Base-by-base conservation (phyloP, 2,329 filamentous ascomycete species). In the Huntiella moniliformis region DNA sequence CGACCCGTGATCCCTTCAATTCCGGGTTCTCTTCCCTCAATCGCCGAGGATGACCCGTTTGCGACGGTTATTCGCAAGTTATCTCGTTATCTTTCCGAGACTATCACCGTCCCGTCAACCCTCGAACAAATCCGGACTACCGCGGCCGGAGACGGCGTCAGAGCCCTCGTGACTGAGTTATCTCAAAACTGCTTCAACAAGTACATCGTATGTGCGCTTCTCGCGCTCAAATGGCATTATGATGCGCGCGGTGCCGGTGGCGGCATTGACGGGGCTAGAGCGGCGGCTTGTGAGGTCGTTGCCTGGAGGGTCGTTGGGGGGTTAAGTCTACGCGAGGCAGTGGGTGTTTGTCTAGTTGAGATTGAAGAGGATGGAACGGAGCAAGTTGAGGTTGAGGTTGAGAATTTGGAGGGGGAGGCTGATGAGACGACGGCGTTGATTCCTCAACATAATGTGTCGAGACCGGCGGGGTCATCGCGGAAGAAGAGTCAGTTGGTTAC, bases 151-250 rank as follows among this genome's bases (percentile, higher is more conserved):
- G 68, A 66, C 51, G 73, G 64, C 53, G 66, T 73, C 55, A 71
- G 65, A 22, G 56, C 60, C 16, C 62, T 87, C 46, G 75, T 82
- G 41, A 69, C 74, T 36, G 73, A 84, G 56, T 66, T 87, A 28
- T 69, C 68, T 45, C 58, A 67, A 16, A 68, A 68, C 15, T 77
- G 78, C 54, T 74, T 73, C 48, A 81, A 86, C 56, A 75, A 73
- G 4, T 74, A 73, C 50, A 72, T 83, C 46, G 77, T 86, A 38
- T 81, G 79, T 55, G 79, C 81, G 42, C 63, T 87, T 31, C 63
- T 87, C 42, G 80, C 79, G 1, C 64, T 86, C 28, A 82, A 80
- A 56, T 83, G 79, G 67, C 80, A 87, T 56, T 88, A 77, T 54
- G 65, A 79, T 50, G 64, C 71, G 17, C 68, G 73, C 10, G 64